Conservation (phyloP, 768 basidiomycete species). For the Russula sp. region DNA sequence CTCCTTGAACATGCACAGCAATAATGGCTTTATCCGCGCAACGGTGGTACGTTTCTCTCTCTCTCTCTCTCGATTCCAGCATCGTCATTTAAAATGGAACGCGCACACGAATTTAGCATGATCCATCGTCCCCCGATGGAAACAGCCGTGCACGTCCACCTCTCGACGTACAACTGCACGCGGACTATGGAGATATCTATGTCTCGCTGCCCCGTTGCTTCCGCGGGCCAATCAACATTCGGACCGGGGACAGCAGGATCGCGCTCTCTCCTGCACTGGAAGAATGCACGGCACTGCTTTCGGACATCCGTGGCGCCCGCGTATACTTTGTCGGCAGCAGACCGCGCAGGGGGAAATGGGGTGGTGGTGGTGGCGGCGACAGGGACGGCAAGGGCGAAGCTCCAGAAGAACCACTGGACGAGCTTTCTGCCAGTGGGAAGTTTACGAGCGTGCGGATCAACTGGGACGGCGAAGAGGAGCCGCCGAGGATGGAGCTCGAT, state of each 20-base stretch:
- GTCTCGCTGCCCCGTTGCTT: conserved; percentile 5
- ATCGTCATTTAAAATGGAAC: neutral
- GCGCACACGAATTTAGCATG: neutral
- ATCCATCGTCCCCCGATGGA: neutral
- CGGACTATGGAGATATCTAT: neutral
- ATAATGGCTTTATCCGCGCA: neutral
- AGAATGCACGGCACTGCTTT: neutral
- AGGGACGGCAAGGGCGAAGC: neutral
- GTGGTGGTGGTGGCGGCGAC: neutral
- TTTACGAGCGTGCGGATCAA: neutral
- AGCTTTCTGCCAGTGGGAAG: neutral
- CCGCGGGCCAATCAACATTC: conserved; percentile 4
- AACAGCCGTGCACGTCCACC: neutral
- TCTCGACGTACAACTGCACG: neutral
- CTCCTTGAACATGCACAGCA: neutral
- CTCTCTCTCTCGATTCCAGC: no score
- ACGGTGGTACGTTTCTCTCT: conserved; percentile 6
- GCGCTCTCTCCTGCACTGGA: neutral
- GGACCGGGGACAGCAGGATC: neutral
- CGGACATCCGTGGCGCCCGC: neutral
- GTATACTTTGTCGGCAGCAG: conserved; percentile 7
- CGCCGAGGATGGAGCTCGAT: neutral
- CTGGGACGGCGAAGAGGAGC: conserved; percentile 4
- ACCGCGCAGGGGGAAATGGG: neutral
- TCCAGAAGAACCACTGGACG: neutral